Evolutionary conservation across 2,329 filamentous ascomycete genomes (phyloP).

Genomic region (Aspergillus sp.): DNA sequence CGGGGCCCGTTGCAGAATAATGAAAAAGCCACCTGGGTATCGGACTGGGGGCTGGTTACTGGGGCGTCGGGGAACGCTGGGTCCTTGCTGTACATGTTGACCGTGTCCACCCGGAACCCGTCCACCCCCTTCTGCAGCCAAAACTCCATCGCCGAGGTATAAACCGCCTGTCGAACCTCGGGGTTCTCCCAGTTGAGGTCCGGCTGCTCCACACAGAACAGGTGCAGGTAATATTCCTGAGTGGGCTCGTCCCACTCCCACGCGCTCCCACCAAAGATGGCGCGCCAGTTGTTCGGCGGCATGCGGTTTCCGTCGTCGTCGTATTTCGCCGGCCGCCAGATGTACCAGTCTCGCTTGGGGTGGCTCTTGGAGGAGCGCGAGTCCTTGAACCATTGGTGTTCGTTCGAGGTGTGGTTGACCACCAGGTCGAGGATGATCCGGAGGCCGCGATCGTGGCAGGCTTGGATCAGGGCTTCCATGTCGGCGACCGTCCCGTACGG

Average conservation of each 20-base stretch:
- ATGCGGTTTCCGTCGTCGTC: slow-evolving; percentile 57
- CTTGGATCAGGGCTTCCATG: slow-evolving; percentile 60
- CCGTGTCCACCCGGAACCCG: slow-evolving; percentile 70
- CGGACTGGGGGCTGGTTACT: slow-evolving; percentile 42
- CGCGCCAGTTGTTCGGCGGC: slow-evolving; percentile 69
- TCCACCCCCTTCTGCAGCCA: slow-evolving; percentile 73
- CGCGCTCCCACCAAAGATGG: slow-evolving; percentile 41
- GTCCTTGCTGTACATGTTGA: slow-evolving; percentile 69
- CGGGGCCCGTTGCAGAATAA: slow-evolving; percentile 59
- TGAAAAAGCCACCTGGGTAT: slow-evolving; percentile 60
- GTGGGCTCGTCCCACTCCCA: slow-evolving; percentile 66
- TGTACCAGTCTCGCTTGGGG: slow-evolving; percentile 68
- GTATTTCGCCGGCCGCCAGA: slow-evolving; percentile 53
- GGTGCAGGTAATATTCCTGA: slow-evolving; percentile 71
- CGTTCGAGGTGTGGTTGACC: slow-evolving; percentile 72
- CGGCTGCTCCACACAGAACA: slow-evolving; percentile 73
- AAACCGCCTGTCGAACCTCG: slow-evolving; percentile 65
- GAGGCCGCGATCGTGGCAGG: slow-evolving; percentile 62
- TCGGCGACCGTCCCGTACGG: slow-evolving; percentile 67
- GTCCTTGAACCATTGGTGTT: slow-evolving; percentile 70
- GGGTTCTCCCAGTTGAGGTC: slow-evolving; percentile 84
- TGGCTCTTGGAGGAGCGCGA: slow-evolving; percentile 59
- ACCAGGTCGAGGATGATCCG: slow-evolving; percentile 72
- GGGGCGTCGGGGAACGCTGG: slow-evolving; percentile 50
- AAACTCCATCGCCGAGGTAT: slow-evolving; percentile 69